phyloP scores from a whole-genome alignment of 1,284 basidiomycete genomes.

The Somion occarium region DNA sequence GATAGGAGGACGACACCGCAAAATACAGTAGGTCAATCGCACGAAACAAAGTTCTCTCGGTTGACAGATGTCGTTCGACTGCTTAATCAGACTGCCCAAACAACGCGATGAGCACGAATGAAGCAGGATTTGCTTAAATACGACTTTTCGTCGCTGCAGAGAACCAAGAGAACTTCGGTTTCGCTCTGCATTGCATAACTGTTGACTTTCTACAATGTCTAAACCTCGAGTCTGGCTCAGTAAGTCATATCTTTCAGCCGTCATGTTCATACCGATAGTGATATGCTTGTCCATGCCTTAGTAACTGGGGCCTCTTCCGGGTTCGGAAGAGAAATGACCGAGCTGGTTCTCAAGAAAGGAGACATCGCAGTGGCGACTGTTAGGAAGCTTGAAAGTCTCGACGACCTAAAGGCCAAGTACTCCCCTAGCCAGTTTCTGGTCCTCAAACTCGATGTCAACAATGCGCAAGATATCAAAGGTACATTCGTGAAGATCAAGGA shows the following conservation, averaged over 20 bases:
- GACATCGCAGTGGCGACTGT: slow-evolving; percentile 29
- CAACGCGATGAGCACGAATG: too few species aligned
- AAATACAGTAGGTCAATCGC: too few species aligned
- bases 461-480: slow-evolving; percentile 20
- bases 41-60: too few species aligned
- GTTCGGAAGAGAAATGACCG: slow-evolving; percentile 24
- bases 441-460: slow-evolving; percentile 35
- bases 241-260: slow-evolving; percentile 5
- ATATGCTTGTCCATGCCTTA: slow-evolving; percentile 6
- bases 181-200: too few species aligned
- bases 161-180: too few species aligned
- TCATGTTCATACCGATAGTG: too few species aligned
- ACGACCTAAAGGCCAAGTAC: slow-evolving; percentile 17
- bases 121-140: too few species aligned
- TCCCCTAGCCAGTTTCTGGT: slow-evolving; percentile 27
- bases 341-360: slow-evolving; percentile 23
- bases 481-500: slow-evolving; percentile 31
- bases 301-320: slow-evolving; percentile 31
- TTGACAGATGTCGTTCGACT: too few species aligned
- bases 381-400: slow-evolving; percentile 22
- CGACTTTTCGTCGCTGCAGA: too few species aligned
- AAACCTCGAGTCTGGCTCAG: slow-evolving; percentile 8
- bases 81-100: too few species aligned
- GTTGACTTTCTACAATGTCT: too few species aligned
- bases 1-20: too few species aligned